Conservation (phyloP, 2,329 filamentous ascomycete species). For the Fusarium caatingaense region DNA sequence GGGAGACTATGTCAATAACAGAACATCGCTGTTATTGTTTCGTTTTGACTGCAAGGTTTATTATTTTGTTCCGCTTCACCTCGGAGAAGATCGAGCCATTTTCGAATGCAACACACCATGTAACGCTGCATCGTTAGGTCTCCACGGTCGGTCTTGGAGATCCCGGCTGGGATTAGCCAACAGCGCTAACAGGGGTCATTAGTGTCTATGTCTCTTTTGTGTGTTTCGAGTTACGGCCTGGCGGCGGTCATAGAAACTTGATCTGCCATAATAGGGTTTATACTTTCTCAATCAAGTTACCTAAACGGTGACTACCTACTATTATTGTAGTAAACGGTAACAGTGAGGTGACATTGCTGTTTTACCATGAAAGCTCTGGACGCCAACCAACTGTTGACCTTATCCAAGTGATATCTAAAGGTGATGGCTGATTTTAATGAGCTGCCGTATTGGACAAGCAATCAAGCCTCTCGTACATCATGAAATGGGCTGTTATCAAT, state of each 20-base stretch:
- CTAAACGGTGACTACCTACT: conserved; percentile 11
- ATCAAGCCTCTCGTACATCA: conserved; percentile 26
- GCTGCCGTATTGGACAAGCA: not conserved
- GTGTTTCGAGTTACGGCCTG: conserved; percentile 45
- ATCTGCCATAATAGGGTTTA: conserved; percentile 17
- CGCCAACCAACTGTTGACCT: not conserved
- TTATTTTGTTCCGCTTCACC: conserved; percentile 6
- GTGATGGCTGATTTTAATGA: not conserved
- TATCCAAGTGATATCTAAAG: not conserved
- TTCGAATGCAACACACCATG: conserved; percentile 15
- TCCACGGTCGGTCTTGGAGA: not conserved
- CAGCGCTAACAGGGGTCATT: conserved; percentile 4
- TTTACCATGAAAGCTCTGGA: not conserved
- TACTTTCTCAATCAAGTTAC: conserved; percentile 7
- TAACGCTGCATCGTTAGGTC: conserved; percentile 21
- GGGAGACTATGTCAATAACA: conserved; percentile 6
- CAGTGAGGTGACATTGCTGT: conserved; percentile 27
- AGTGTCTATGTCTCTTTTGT: conserved; percentile 27
- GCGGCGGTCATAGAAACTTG: conserved; percentile 21
- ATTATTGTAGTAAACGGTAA: conserved; percentile 13
- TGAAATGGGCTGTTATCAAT: not conserved
- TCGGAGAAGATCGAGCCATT: conserved; percentile 13
- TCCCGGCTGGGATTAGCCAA: conserved; percentile 2
- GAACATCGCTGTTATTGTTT: conserved; percentile 14
- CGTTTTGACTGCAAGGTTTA: conserved; percentile 11